These are phyloP conservation scores for Acacia confusa DNA, from an alignment of 306 rosid genomes.

Conservation along the genomic window DNA sequence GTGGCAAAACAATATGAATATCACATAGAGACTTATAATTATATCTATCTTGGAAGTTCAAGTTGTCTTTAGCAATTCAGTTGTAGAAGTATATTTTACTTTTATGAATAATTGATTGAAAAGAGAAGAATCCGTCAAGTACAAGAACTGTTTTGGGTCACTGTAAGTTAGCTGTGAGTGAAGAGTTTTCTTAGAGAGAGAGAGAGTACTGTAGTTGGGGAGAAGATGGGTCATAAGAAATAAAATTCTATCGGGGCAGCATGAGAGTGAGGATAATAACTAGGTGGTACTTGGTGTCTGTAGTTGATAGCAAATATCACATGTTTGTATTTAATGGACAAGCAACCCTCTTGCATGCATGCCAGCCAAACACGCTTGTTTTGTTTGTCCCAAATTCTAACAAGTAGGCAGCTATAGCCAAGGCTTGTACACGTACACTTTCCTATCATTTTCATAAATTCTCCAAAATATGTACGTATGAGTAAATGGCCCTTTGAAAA, in stretches of 20 bases:
- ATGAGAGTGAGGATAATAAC: constrained; percentile 13
- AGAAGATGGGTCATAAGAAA: neutral
- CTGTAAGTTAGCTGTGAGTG: neutral
- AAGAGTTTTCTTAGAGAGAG: neutral
- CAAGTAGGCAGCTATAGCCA: neutral
- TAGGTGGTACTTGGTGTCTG: constrained; percentile 37
- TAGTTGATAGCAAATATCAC: constrained; percentile 36
- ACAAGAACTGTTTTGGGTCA: neutral
- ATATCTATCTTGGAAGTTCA: neutral
- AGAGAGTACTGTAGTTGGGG: neutral
- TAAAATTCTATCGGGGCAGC: neutral
- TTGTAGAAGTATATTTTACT: neutral
- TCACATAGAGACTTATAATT: neutral
- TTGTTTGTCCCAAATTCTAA: neutral
- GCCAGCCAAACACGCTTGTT: constrained; percentile 41
- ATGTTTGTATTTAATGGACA: constrained; percentile 44
- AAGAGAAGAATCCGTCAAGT: neutral
- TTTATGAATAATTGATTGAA: neutral
- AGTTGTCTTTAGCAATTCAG: neutral
- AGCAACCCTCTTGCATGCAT: constrained; percentile 33
- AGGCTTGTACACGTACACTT: neutral
- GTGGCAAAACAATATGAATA: neutral
- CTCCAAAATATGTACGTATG: neutral
- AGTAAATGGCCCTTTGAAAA: neutral
- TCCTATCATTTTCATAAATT: neutral